Percentiles rank a stretch among this genome's conserved stretches.
These are phyloP conservation scores for Malus hybrid DNA, from an alignment of 331 rosid species.

Conservation along the genomic window DNA sequence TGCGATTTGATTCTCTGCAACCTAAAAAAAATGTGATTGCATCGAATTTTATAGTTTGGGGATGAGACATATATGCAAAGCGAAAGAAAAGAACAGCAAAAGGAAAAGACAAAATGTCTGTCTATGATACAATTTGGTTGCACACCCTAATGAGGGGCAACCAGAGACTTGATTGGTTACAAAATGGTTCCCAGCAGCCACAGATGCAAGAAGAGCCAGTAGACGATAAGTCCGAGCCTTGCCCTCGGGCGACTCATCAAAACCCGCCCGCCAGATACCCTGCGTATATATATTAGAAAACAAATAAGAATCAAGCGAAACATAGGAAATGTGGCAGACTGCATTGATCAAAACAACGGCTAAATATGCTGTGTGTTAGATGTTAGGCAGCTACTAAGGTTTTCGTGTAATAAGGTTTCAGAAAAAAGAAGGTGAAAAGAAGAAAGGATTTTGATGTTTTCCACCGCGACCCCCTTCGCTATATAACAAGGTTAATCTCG, in stretches of 20 bases:
- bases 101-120: neutral
- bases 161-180: conserved; percentile 36
- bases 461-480: neutral
- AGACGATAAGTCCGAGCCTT: conserved; percentile 75
- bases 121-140: conserved; percentile 60
- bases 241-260: conserved; percentile 92
- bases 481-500: neutral
- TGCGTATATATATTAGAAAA: conserved; percentile 25
- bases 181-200: conserved; percentile 81
- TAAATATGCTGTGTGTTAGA: too few species aligned
- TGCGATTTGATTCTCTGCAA: conserved; percentile 48
- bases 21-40: conserved; percentile 73
- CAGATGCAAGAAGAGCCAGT: conserved; percentile 68
- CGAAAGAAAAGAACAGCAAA: conserved; percentile 12
- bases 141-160: conserved; percentile 21
- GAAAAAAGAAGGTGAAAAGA: neutral
- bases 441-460: neutral
- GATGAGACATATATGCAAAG: conserved; percentile 8
- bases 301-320: neutral
- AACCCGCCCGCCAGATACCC: conserved; percentile 90
- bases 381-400: neutral
- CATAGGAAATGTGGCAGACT: neutral
- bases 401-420: neutral
- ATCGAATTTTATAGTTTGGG: conserved; percentile 32
- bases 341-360: neutral